Conservation (phyloP, 2,329 filamentous ascomycete genomes). For the Trichoderma atroviride region DNA sequence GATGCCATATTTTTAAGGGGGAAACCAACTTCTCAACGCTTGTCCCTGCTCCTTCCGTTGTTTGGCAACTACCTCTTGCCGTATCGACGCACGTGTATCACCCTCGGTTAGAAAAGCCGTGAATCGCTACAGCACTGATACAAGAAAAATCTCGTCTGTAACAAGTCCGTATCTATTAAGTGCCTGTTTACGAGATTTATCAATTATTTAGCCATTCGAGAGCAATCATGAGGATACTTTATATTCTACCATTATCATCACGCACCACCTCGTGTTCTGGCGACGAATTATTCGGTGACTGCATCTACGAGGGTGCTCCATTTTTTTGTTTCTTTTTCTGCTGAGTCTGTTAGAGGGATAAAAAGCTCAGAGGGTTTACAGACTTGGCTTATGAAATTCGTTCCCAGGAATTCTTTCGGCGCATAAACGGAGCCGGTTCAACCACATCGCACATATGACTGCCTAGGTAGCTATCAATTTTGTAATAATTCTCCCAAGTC, state of each 20-base stretch:
- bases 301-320: too few relatives aligned
- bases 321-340: neutral
- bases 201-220: neutral
- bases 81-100: slow-evolving; percentile 3
- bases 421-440: neutral
- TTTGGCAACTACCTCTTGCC: slow-evolving; percentile 3
- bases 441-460: neutral
- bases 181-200: neutral
- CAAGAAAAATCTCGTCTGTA: neutral
- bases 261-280: neutral
- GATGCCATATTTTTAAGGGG: neutral
- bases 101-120: slow-evolving; percentile 4
- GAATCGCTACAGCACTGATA: neutral
- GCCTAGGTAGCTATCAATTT: neutral
- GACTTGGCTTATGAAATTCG: neutral
- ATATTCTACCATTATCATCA: neutral
- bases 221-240: neutral
- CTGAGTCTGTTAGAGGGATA: neutral
- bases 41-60: slow-evolving; percentile 21
- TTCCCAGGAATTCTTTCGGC: neutral
- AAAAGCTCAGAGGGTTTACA: neutral
- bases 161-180: neutral
- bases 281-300: neutral
- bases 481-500: neutral
- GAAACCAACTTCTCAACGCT: neutral